A percentile compares a stretch with the other conserved stretches of the same genome.
These are phyloP conservation scores for Erigeron canadensis DNA, from an alignment of 129 eudicot species.

Conservation along the genomic window DNA sequence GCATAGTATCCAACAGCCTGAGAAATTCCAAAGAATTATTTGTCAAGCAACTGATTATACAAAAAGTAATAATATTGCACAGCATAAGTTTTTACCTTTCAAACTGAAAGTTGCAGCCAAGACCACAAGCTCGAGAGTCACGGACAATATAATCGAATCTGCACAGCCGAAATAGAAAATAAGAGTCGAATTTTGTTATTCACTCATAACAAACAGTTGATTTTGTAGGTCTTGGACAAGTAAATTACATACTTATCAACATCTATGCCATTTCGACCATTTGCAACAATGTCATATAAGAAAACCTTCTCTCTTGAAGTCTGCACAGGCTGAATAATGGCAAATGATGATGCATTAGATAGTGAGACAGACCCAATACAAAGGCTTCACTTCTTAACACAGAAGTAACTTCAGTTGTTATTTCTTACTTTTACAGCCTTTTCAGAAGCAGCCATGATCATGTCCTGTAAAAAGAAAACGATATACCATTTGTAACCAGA, in stretches of 20 bases:
- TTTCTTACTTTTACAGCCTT: slow-evolving; percentile 48
- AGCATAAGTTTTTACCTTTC: slow-evolving; percentile 50
- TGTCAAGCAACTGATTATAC: slow-evolving; percentile 8
- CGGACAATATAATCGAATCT: slow-evolving; percentile 92
- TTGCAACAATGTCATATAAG: slow-evolving; percentile 93
- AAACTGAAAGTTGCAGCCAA: slow-evolving; percentile 74
- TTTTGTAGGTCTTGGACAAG: slow-evolving; percentile 21
- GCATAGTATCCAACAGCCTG: slow-evolving; percentile 86
- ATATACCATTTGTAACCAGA: not conserved
- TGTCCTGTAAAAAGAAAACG: slow-evolving; percentile 52
- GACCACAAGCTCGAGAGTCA: slow-evolving; percentile 90
- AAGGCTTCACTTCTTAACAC: slow-evolving; percentile 15
- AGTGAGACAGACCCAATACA: slow-evolving; percentile 12
- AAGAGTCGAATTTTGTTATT: slow-evolving; percentile 11
- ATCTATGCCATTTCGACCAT: slow-evolving; percentile 97
- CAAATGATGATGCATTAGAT: not conserved
- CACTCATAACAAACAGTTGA: slow-evolving; percentile 6
- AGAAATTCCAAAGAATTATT: slow-evolving; percentile 28
- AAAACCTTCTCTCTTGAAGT: slow-evolving; percentile 69
- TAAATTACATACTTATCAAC: slow-evolving; percentile 72
- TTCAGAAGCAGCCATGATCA: slow-evolving; percentile 73
- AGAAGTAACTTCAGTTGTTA: slow-evolving; percentile 10
- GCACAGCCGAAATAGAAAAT: slow-evolving; percentile 18
- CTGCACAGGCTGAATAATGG: slow-evolving; percentile 34
- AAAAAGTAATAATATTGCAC: not conserved